A percentile compares a stretch with the other conserved stretches of the same genome.
Evolutionary conservation across 163 green algal species (phyloP).

Genomic region (Chlorella variabilis): DNA sequence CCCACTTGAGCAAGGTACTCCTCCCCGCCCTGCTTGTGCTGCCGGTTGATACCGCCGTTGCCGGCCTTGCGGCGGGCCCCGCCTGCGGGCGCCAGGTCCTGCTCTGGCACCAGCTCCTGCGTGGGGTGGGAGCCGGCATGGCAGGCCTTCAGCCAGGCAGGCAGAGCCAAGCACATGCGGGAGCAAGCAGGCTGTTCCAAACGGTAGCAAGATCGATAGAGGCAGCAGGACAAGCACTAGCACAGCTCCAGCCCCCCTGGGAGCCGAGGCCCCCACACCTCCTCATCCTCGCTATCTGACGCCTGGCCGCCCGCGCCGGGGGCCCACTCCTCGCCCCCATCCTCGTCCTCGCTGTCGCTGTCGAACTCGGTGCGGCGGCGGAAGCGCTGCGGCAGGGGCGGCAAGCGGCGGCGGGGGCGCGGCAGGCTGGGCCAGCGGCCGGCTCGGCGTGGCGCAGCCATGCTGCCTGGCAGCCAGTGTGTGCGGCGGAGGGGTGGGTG

Average conservation of each 20-base stretch:
- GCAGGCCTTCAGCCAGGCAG: neutral
- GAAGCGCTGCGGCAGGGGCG: constrained; percentile 53
- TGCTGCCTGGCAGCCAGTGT: no score
- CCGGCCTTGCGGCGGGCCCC: neutral
- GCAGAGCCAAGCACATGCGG: neutral
- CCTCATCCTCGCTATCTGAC: constrained; percentile 15
- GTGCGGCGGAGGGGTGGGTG: no score
- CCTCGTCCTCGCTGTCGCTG: constrained; percentile 20
- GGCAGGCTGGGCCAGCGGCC: neutral
- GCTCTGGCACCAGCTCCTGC: neutral
- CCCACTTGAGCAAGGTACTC: constrained; percentile 46
- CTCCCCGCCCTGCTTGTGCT: constrained; percentile 46
- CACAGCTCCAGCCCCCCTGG: no score
- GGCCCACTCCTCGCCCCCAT: constrained; percentile 27
- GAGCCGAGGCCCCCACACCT: no score
- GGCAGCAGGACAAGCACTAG: no score
- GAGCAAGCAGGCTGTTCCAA: no score
- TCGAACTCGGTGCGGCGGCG: constrained; percentile 49
- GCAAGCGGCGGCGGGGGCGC: neutral
- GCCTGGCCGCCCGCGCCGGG: constrained; percentile 32
- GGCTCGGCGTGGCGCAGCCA: no score
- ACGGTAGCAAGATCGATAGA: no score
- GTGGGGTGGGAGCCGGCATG: no score
- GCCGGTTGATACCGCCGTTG: no score
- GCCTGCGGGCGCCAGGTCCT: neutral